These are phyloP conservation scores for Entoloma clypeatum DNA, from an alignment of 1,284 basidiomycete species.

Conservation along the genomic window DNA sequence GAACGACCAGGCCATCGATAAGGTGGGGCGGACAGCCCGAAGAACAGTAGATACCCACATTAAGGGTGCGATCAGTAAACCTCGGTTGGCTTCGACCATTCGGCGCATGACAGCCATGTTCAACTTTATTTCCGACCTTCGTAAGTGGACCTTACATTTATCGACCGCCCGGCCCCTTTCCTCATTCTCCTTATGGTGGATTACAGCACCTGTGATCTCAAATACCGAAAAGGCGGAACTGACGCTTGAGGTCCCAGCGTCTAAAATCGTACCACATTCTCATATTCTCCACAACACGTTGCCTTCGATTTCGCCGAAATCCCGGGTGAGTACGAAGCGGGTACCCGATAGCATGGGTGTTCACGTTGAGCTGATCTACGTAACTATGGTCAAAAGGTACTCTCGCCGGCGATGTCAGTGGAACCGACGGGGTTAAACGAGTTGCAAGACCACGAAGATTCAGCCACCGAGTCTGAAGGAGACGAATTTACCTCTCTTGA, in stretches of 20 bases:
- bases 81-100: constrained; percentile 59
- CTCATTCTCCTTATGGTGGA: constrained; percentile 10
- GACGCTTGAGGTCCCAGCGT: constrained; percentile 28
- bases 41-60: constrained; percentile 67
- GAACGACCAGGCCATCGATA: constrained; percentile 56
- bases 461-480: constrained; percentile 50
- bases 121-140: constrained; percentile 57
- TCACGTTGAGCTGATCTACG: too few species aligned
- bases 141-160: constrained; percentile 39
- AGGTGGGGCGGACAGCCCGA: constrained; percentile 60
- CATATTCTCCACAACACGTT: constrained; percentile 15
- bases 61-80: constrained; percentile 63
- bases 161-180: constrained; percentile 8
- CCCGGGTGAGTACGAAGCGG: too few species aligned
- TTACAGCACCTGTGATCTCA: constrained; percentile 41
- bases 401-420: not conserved
- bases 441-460: constrained; percentile 32
- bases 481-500: constrained; percentile 24
- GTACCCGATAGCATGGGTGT: too few species aligned
- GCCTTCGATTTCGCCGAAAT: too few species aligned
- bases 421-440: constrained; percentile 7
- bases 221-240: constrained; percentile 36
- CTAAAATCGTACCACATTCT: constrained; percentile 15
- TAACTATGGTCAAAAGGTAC: too few species aligned
- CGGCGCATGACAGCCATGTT: constrained; percentile 67